A percentile compares a stretch with the other conserved stretches of the same genome.
Evolutionary conservation across 495 filamentous ascomycete species (phyloP).

Genomic region (Saxophila tyrrhenica): DNA sequence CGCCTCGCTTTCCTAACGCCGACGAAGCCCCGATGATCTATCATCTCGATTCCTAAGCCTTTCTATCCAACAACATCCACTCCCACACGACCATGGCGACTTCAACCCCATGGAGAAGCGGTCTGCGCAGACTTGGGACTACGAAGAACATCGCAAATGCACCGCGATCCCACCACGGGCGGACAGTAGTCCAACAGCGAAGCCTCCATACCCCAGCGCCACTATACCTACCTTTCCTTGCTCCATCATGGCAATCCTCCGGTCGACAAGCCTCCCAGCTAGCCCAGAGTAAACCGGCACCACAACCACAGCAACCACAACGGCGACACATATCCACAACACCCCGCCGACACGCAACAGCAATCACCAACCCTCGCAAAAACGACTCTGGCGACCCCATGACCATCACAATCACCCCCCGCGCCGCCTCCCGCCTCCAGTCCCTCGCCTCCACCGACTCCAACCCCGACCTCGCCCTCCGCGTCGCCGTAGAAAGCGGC

Average conservation of each 20-base stretch:
- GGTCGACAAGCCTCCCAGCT: too few relatives aligned
- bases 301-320: too few relatives aligned
- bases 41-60: neutral
- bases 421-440: slow-evolving; percentile 68
- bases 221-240: slow-evolving; percentile 27
- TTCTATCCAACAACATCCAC: neutral
- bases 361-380: slow-evolving; percentile 50
- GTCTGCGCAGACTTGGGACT: neutral
- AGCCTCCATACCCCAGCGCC: slow-evolving; percentile 2
- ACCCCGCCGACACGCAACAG: slow-evolving; percentile 1
- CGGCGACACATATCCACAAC: neutral
- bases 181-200: neutral
- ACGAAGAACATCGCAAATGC: neutral
- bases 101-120: neutral
- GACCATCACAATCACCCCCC: slow-evolving; percentile 64
- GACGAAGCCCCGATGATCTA: neutral
- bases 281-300: too few relatives aligned
- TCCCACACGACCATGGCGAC: neutral
- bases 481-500: slow-evolving; percentile 80
- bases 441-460: slow-evolving; percentile 57
- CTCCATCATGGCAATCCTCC: slow-evolving; percentile 18
- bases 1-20: too few relatives aligned
- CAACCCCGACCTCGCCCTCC: slow-evolving; percentile 73
- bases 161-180: neutral
- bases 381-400: slow-evolving; percentile 76